phyloP scores from a whole-genome alignment of 306 rosid species.

The Cyclanthera cordifolia region DNA sequence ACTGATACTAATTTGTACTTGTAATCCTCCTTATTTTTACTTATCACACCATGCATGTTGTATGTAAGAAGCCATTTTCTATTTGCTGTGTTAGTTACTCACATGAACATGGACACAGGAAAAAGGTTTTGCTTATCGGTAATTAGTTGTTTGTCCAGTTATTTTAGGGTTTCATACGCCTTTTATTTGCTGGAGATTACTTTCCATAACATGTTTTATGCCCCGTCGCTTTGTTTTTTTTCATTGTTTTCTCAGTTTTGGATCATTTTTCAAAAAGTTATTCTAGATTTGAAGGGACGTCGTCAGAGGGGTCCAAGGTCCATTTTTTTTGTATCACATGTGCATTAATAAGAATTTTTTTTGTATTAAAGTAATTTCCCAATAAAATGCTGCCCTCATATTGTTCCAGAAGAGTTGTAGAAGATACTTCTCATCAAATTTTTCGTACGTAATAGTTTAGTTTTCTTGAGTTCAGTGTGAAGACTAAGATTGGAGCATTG shows the following conservation, averaged over 20 bases:
- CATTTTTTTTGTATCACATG: too few species aligned
- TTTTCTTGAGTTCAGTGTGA: background rate
- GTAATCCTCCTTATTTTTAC: background rate
- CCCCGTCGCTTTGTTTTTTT: too few species aligned
- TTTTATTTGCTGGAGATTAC: too few species aligned
- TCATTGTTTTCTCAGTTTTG: too few species aligned
- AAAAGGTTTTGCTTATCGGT: background rate
- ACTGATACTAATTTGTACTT: background rate
- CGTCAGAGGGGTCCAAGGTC: too few species aligned
- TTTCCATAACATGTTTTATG: too few species aligned
- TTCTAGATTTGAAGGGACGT: too few species aligned
- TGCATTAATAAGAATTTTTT: too few species aligned
- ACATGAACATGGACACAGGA: background rate
- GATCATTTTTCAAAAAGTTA: too few species aligned
- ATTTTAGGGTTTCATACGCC: background rate
- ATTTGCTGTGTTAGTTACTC: background rate
- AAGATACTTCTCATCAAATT: background rate
- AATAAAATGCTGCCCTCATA: background rate
- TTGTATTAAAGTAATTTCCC: background rate
- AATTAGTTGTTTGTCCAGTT: background rate
- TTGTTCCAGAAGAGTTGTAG: background rate
- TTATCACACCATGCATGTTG: too few species aligned
- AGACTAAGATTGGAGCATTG: background rate
- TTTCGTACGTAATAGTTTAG: background rate
- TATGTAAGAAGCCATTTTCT: background rate